Conservation (phyloP, 1,139 yeast genomes). For the Pichia sp. region DNA sequence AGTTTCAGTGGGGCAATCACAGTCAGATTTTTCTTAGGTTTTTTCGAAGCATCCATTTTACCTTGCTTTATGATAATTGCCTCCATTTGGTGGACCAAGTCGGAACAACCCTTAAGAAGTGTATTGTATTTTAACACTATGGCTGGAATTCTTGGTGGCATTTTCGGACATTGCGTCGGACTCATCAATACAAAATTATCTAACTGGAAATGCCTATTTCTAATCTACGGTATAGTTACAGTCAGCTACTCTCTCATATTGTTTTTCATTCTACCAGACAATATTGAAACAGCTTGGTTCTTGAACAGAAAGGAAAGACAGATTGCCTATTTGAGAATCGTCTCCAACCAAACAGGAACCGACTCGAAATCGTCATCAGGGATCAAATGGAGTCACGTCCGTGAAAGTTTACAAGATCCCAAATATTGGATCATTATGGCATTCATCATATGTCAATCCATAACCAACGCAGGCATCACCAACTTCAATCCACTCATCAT, state of each 20-base stretch:
- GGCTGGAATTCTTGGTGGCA: slow-evolving; percentile 24
- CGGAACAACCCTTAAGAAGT: slow-evolving; percentile 33
- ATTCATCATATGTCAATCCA: slow-evolving; percentile 28
- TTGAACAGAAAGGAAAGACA: slow-evolving; percentile 41
- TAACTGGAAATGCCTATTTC: slow-evolving; percentile 22
- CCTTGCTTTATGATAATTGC: slow-evolving; percentile 29
- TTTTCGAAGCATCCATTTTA: slow-evolving; percentile 33
- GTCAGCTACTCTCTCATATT: slow-evolving; percentile 25
- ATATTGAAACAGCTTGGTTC: slow-evolving; percentile 47
- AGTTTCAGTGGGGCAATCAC: slow-evolving; percentile 32
- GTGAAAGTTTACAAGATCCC: slow-evolving; percentile 32
- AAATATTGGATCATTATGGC: slow-evolving; percentile 31
- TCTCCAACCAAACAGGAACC: slow-evolving; percentile 21
- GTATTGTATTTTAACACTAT: slow-evolving; percentile 28
- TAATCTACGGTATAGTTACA: slow-evolving; percentile 21
- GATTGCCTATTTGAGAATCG: slow-evolving; percentile 13
- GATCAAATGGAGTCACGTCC: slow-evolving; percentile 25
- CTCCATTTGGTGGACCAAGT: slow-evolving; percentile 23
- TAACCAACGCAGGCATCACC: slow-evolving; percentile 34
- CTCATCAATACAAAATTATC: slow-evolving; percentile 25
- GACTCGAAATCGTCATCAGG: background rate
- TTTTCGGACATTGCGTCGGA: slow-evolving; percentile 30
- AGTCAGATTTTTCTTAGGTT: slow-evolving; percentile 32
- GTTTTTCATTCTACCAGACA: slow-evolving; percentile 41
- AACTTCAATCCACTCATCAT: slow-evolving; percentile 19